Evolutionary conservation across 805 yeast genomes (phyloP).

Genomic region (Phaffomyces opuntiae): DNA sequence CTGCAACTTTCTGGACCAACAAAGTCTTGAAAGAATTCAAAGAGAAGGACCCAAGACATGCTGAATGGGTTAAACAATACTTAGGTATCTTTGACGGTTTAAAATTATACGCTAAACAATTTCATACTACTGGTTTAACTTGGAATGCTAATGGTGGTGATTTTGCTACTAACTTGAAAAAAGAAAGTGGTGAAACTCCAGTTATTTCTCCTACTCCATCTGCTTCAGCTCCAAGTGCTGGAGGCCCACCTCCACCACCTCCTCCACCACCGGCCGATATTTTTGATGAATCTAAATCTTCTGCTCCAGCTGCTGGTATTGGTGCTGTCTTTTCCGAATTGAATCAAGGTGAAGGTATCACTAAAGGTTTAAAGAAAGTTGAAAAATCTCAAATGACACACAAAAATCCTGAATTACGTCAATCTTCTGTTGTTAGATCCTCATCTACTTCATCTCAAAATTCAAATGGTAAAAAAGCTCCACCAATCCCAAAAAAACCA

Average conservation of each 20-base stretch:
- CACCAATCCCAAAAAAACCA: conserved; percentile 83
- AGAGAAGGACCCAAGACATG: conserved; percentile 61
- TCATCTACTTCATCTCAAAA: conserved; percentile 8
- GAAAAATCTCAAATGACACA: conserved; percentile 93
- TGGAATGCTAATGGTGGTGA: conserved; percentile 66
- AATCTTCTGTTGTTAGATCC: conserved; percentile 37
- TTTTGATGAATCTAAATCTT: conserved; percentile 35
- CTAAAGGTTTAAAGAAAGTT: conserved; percentile 83
- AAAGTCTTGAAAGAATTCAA: conserved; percentile 79
- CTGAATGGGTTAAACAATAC: conserved; percentile 75
- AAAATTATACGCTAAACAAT: conserved; percentile 65
- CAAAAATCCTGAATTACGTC: conserved; percentile 77
- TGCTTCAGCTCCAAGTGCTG: conserved; percentile 85
- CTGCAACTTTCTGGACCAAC: conserved; percentile 92
- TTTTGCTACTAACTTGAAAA: conserved; percentile 41
- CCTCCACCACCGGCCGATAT: conserved; percentile 85
- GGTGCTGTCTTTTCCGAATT: conserved; percentile 89
- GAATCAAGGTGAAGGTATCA: conserved; percentile 77
- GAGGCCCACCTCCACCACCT: conserved; percentile 93
- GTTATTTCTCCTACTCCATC: conserved; percentile 32
- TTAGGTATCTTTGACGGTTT: conserved; percentile 60
- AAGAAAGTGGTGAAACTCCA: conserved; percentile 27
- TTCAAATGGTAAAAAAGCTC: conserved; percentile 33
- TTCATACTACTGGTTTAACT: conserved; percentile 76
- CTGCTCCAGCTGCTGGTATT: conserved; percentile 45